Conservation (phyloP, 192 early-diverging fungal genomes). For the Coemansia asiatica region DNA sequence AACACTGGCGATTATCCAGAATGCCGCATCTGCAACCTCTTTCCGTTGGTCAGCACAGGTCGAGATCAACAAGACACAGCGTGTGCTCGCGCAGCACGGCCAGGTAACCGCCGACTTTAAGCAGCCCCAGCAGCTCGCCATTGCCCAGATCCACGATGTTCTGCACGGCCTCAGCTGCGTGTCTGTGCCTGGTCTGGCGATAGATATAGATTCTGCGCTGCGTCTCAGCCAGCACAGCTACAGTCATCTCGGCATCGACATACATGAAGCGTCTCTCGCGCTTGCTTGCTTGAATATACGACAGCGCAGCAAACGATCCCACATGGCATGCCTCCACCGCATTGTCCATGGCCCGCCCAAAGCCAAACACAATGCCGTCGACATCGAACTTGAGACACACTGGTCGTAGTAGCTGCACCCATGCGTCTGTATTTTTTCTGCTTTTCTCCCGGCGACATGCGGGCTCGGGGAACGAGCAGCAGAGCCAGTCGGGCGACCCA, state of each 20-base stretch:
- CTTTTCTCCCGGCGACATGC: background rate
- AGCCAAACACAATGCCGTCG: slow-evolving; percentile 66
- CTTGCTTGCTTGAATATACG: slow-evolving; percentile 76
- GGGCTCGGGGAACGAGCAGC: slow-evolving; percentile 38
- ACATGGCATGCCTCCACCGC: slow-evolving; percentile 38
- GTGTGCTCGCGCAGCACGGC: slow-evolving; percentile 28
- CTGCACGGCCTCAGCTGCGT: slow-evolving; percentile 26
- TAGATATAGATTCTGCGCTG: slow-evolving; percentile 50
- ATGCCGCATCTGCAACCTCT: background rate
- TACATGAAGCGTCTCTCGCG: slow-evolving; percentile 65
- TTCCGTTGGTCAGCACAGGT: too few relatives aligned
- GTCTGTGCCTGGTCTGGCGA: slow-evolving; percentile 13
- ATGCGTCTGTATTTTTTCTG: background rate
- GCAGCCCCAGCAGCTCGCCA: slow-evolving; percentile 37
- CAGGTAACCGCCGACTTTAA: slow-evolving; percentile 17
- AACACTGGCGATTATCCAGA: background rate
- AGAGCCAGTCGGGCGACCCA: slow-evolving; percentile 65
- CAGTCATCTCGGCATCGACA: slow-evolving; percentile 54
- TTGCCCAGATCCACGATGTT: slow-evolving; percentile 43
- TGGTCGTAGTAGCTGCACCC: slow-evolving; percentile 36
- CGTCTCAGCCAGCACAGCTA: slow-evolving; percentile 46
- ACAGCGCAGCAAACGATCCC: slow-evolving; percentile 66
- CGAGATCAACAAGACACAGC: slow-evolving; percentile 28
- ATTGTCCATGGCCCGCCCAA: slow-evolving; percentile 29
- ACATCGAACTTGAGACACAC: slow-evolving; percentile 68